Evolutionary conservation across 2,329 filamentous ascomycete species (phyloP), one percentile per base, ranked within the genome.

Genomic region (Xylaria sp.): DNA sequence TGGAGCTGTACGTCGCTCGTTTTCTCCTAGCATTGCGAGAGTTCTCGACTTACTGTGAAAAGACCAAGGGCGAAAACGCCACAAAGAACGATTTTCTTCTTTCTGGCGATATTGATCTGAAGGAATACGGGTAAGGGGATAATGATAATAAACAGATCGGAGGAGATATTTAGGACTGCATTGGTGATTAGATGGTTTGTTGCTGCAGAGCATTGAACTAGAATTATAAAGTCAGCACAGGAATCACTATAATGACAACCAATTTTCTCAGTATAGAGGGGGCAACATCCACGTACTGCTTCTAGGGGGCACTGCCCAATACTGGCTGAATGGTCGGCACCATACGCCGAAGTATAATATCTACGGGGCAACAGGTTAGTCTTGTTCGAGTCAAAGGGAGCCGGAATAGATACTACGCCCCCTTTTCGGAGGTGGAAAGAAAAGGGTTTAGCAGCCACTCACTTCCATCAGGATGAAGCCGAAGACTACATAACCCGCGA

Each of bases 181-280:
- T 90, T 88, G 18, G 86, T 85, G 60, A 89, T 88, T 12, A 88
- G 82, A 73, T 89, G 89, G 74, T 88, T 81, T 18, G 84, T 81
- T 1, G 86, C 83, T 0, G 87, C 85, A 0, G 87, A 86, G 74
- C 88, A 90, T 81, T 90, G 87, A 1, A 81, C 84, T 86, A 34
- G 3, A 12, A 9, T 41, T 32, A 48, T 23, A 32, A 52, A 25
- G 56, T 70, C n/a, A 70, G 63, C 8, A 58, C 28, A 25, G 8
- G 12, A 63, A 28, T 50, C 69, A 28, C 57, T 65, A 20, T 10
- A 13, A 55, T 2, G 59, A 37, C 34, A 50, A 34, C 9, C 9
- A 23, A 41, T 20, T 8, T 34, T 13, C 32, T 2, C 0, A 44
- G 15, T 15, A 10, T 23, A 39, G 18, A 6, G 41, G 10, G 9